Percentiles rank a stretch among this genome's conserved stretches.
phyloP scores from a whole-genome alignment of 1,139 yeast species.

The Chernovozyma sophiae-reginae region DNA sequence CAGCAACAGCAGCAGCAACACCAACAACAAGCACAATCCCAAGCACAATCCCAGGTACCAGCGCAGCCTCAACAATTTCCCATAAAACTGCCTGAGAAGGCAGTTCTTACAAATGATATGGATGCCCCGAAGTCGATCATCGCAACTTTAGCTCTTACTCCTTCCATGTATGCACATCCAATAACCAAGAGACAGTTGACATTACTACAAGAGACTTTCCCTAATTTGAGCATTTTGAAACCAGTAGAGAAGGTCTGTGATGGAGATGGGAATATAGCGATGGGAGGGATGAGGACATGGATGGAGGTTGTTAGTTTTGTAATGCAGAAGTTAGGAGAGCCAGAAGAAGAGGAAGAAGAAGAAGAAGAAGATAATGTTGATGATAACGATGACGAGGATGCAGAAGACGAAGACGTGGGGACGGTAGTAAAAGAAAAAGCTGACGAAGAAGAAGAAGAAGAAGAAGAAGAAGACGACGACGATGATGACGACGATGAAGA shows the following conservation, averaged over 20 bases:
- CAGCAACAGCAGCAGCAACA: not conserved
- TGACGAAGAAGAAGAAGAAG: not conserved
- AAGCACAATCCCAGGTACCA: not conserved
- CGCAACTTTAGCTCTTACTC: constrained; percentile 26
- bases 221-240: constrained; percentile 24
- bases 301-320: constrained; percentile 28
- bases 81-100: too few relatives aligned
- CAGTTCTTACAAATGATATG: constrained; percentile 18
- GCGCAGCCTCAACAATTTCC: not conserved
- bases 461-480: not conserved
- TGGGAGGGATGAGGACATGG: constrained; percentile 34
- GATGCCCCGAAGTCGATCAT: constrained; percentile 23
- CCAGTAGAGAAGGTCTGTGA: constrained; percentile 30
- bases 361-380: constrained; percentile 16
- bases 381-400: constrained; percentile 12
- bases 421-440: not conserved
- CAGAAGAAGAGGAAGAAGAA: constrained; percentile 19
- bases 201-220: constrained; percentile 22
- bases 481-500: not conserved
- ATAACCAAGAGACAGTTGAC: constrained; percentile 23
- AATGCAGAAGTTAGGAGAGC: constrained; percentile 23
- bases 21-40: constrained; percentile 1
- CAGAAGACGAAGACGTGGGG: constrained; percentile 7
- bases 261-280: constrained; percentile 27
- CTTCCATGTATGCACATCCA: constrained; percentile 29